Evolutionary conservation across 2,329 filamentous ascomycete species (phyloP).

Genomic region (Cadophora gregata): DNA sequence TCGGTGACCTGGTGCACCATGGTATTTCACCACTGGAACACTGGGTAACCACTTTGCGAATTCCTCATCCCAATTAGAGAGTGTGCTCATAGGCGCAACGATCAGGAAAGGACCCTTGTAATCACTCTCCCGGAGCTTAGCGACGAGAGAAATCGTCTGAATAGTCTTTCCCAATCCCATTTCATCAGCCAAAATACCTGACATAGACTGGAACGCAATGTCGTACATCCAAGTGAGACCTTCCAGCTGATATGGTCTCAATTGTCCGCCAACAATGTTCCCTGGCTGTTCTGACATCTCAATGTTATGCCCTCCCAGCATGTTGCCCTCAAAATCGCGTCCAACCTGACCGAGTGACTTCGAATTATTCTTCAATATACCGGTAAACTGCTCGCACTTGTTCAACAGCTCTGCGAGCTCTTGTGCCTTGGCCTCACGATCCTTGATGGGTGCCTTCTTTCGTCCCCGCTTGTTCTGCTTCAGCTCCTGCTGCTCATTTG

Average conservation of each 20-base stretch:
- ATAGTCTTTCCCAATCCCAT: slow-evolving; percentile 67
- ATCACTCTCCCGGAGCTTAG: slow-evolving; percentile 84
- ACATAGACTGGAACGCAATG: slow-evolving; percentile 68
- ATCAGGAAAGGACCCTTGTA: slow-evolving; percentile 89
- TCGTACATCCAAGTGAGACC: slow-evolving; percentile 89
- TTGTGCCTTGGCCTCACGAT: slow-evolving; percentile 62
- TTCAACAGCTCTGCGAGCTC: slow-evolving; percentile 64
- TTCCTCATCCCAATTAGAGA: slow-evolving; percentile 96
- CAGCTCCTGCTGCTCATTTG: slow-evolving; percentile 55
- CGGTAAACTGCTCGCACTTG: slow-evolving; percentile 65
- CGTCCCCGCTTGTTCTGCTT: slow-evolving; percentile 29
- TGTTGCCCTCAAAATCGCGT: slow-evolving; percentile 63
- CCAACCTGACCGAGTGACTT: slow-evolving; percentile 67
- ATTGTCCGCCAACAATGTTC: slow-evolving; percentile 83
- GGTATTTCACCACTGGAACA: slow-evolving; percentile 89
- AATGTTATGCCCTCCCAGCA: slow-evolving; percentile 68
- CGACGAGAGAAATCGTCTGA: slow-evolving; percentile 60
- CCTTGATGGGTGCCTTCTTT: slow-evolving; percentile 47
- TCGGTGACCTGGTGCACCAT: slow-evolving; percentile 82
- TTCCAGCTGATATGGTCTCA: slow-evolving; percentile 94
- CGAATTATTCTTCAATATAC: slow-evolving; percentile 68
- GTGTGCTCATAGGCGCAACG: slow-evolving; percentile 86
- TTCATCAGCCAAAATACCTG: slow-evolving; percentile 64
- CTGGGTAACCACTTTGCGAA: slow-evolving; percentile 88
- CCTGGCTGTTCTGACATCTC: slow-evolving; percentile 85